Evolutionary conservation across 2,329 filamentous ascomycete species (phyloP).

Genomic region (Ophiostoma perfectum): DNA sequence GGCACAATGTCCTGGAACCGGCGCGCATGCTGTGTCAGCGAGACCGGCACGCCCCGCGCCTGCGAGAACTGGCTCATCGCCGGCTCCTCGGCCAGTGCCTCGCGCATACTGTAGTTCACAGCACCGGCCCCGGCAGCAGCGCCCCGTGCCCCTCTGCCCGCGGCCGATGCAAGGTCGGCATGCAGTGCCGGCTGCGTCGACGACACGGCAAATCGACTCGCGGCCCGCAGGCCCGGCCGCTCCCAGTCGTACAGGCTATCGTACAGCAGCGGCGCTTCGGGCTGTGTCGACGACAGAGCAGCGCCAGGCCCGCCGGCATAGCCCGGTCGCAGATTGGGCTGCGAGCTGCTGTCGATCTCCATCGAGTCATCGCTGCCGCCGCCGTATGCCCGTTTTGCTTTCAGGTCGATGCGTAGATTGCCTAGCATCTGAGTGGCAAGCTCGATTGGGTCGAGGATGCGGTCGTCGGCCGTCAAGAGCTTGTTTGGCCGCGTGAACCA

Average conservation of each 20-base stretch:
- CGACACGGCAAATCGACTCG: slow-evolving; percentile 40
- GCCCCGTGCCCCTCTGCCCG: slow-evolving; percentile 25
- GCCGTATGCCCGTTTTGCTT: slow-evolving; percentile 43
- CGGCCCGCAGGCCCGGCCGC: slow-evolving; percentile 56
- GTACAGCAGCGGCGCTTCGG: slow-evolving; percentile 61
- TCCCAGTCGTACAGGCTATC: slow-evolving; percentile 87
- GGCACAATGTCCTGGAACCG: slow-evolving; percentile 89
- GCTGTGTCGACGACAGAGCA: slow-evolving; percentile 34
- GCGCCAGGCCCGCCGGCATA: background rate
- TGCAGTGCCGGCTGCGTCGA: slow-evolving; percentile 44
- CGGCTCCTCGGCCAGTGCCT: slow-evolving; percentile 76
- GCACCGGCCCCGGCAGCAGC: background rate
- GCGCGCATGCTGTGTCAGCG: slow-evolving; percentile 81
- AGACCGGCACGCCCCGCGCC: slow-evolving; percentile 67
- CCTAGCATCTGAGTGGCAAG: slow-evolving; percentile 96
- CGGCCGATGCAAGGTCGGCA: slow-evolving; percentile 24
- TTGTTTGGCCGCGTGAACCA: slow-evolving; percentile 87
- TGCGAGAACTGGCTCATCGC: slow-evolving; percentile 80
- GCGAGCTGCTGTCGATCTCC: slow-evolving; percentile 55
- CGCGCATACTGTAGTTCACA: slow-evolving; percentile 34
- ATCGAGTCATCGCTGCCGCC: slow-evolving; percentile 54
- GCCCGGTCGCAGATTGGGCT: background rate
- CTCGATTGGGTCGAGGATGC: slow-evolving; percentile 69
- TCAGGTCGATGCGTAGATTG: slow-evolving; percentile 81
- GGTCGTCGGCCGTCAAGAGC: slow-evolving; percentile 68